A percentile compares a stretch with the other conserved stretches of the same genome.
phyloP scores from a whole-genome alignment of 225 moss, liverwort and hornwort genomes.

The Straminergon stramineum region DNA sequence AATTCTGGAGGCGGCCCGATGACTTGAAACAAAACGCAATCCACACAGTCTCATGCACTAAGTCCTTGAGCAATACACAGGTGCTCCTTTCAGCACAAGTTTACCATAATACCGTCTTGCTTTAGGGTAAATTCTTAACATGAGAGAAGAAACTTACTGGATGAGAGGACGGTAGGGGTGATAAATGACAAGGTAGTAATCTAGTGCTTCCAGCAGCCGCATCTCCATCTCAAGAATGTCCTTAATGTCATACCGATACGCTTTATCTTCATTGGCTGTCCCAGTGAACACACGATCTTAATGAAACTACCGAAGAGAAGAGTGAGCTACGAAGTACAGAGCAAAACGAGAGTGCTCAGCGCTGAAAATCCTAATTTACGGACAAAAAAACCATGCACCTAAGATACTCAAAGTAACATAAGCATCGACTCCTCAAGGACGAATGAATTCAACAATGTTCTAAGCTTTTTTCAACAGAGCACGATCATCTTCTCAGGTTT shows the following conservation, averaged over 20 bases:
- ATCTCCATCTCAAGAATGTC: conserved; percentile 99
- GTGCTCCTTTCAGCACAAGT: not conserved
- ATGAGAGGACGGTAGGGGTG: conserved; percentile 95
- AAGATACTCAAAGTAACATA: not conserved
- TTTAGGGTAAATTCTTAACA: not conserved
- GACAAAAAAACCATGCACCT: not conserved
- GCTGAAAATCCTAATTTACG: not conserved
- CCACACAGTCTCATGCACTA: not conserved
- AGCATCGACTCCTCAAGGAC: not conserved
- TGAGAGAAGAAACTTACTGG: conserved; percentile 40
- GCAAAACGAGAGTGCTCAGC: not conserved
- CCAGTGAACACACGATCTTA: not conserved
- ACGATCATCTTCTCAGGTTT: not conserved
- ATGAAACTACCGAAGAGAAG: not conserved
- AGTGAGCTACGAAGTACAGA: not conserved
- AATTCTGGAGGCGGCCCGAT: not conserved
- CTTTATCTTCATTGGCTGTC: conserved; percentile 81
- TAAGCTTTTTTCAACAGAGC: not conserved
- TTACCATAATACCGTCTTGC: not conserved
- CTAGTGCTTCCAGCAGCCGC: conserved; percentile 89
- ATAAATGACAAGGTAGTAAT: conserved; percentile 92
- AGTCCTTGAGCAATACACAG: not conserved
- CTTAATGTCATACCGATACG: conserved; percentile 73
- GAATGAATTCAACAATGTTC: not conserved
- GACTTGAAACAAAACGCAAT: not conserved